Evolutionary conservation across 1,284 basidiomycete genomes (phyloP), one percentile per base, ranked within the genome.

Genomic region (Moesziomyces aphidis): DNA sequence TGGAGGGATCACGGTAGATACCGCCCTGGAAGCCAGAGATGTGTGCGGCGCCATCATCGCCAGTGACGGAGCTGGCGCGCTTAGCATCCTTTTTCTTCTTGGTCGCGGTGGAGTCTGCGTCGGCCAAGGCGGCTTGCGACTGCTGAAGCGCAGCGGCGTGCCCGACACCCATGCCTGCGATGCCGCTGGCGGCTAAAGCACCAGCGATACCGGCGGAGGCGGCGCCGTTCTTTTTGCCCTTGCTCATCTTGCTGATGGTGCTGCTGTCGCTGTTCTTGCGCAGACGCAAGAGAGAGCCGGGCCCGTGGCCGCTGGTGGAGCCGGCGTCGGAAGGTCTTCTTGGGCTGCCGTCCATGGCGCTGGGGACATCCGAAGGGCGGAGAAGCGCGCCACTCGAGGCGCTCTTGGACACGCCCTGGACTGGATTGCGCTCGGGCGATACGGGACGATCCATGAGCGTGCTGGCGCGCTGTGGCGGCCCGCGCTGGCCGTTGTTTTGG

Each of bases 111-210:
- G 51, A 36, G 8, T 59, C 73, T 19, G 46, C 44, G 13, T 73
- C 71, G 34, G 55, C 50, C 15, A 68, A 24, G 23, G 62, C 70
- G 5, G 50, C 51, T 36, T 79, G 75, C 26, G 47, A 43, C 5
- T 68, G 63, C 24, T 74, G 67, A 31, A 72, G 31, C 4, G 64
- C 62, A 13, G 39, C 64, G 19, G 68, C 55, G 34, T 78, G 74
- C 24, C 69, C 73, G n/a, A 76, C 73, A 15, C 76, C 80, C 72
- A 80, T 73, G 15, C 80, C 77, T 2, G 77, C 72, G 31, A 79
- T 55, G 13, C 78, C 78, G 50, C 78, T 79, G 11, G 75, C 72
- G 1, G 80, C 80, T 24, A 81, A 43, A 4, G 80, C 80, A n/a
- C 79, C 71, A 6, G 78, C 80, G 34, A 81, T 81, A 24, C 80